phyloP scores from a whole-genome alignment of 345 rosid species.

The Schrenkiella parvula region DNA sequence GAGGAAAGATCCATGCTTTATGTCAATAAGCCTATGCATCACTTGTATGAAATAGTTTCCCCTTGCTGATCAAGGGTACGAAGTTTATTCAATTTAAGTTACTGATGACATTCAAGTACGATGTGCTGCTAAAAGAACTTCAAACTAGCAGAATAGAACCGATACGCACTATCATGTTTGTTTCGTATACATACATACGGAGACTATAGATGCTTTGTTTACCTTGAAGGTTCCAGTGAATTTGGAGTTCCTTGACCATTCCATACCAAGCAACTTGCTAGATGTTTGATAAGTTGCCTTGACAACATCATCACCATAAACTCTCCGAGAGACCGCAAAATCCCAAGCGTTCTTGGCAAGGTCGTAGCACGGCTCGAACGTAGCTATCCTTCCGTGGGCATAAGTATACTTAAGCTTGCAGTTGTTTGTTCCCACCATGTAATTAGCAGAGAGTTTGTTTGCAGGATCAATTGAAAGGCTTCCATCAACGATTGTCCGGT shows the following conservation, averaged over 20 bases:
- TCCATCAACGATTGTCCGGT: slow-evolving; percentile 71
- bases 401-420: slow-evolving; percentile 84
- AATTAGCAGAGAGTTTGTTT: slow-evolving; percentile 75
- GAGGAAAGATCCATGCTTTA: background rate
- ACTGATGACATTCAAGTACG: background rate
- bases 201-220: background rate
- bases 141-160: no score
- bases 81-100: background rate
- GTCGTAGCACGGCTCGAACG: slow-evolving; percentile 80
- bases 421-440: slow-evolving; percentile 64
- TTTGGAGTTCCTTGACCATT: slow-evolving; percentile 71
- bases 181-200: no score
- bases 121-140: background rate
- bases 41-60: background rate
- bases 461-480: slow-evolving; percentile 52
- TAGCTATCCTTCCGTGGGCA: slow-evolving; percentile 53
- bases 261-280: slow-evolving; percentile 65
- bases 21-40: background rate
- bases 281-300: slow-evolving; percentile 79
- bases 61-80: no score
- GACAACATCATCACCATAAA: slow-evolving; percentile 57
- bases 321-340: slow-evolving; percentile 57
- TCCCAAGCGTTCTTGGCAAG: slow-evolving; percentile 80
- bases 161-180: no score
- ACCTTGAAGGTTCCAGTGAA: slow-evolving; percentile 71